Percentiles rank a stretch among this genome's conserved stretches.
These are phyloP conservation scores for Yamadazyma diospyri DNA, from an alignment of 1,139 yeast species.

Conservation along the genomic window DNA sequence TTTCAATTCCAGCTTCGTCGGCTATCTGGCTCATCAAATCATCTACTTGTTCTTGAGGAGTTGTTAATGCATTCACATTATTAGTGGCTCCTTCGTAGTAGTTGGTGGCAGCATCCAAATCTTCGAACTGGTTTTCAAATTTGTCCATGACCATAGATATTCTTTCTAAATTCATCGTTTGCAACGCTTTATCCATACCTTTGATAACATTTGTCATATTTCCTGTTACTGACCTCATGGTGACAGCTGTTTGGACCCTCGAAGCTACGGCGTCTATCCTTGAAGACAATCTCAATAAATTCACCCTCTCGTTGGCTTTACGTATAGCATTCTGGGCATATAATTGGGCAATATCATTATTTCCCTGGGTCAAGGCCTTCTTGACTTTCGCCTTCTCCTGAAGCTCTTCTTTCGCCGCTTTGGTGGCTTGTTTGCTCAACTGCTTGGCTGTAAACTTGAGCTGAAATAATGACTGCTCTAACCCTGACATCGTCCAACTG, in stretches of 20 bases:
- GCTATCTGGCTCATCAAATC: slow-evolving; percentile 89
- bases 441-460: slow-evolving; percentile 88
- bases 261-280: slow-evolving; percentile 95
- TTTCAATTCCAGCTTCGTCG: slow-evolving; percentile 94
- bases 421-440: slow-evolving; percentile 81
- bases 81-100: slow-evolving; percentile 91
- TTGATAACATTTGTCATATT: slow-evolving; percentile 89
- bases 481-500: slow-evolving; percentile 38
- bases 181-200: slow-evolving; percentile 96
- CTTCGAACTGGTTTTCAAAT: slow-evolving; percentile 94
- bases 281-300: slow-evolving; percentile 76
- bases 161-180: slow-evolving; percentile 89
- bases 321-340: slow-evolving; percentile 96
- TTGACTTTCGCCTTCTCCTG: slow-evolving; percentile 86
- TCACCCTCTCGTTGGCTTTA: slow-evolving; percentile 82
- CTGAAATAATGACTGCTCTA: slow-evolving; percentile 47
- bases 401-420: slow-evolving; percentile 87
- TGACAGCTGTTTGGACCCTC: slow-evolving; percentile 94
- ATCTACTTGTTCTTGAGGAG: slow-evolving; percentile 96
- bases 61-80: slow-evolving; percentile 80
- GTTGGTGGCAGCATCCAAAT: slow-evolving; percentile 88
- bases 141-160: slow-evolving; percentile 96
- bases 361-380: slow-evolving; percentile 83
- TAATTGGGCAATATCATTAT: slow-evolving; percentile 87
- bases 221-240: slow-evolving; percentile 92